These are phyloP conservation scores for Lactarius akahatsu DNA, from an alignment of 768 basidiomycete genomes.

Conservation along the genomic window DNA sequence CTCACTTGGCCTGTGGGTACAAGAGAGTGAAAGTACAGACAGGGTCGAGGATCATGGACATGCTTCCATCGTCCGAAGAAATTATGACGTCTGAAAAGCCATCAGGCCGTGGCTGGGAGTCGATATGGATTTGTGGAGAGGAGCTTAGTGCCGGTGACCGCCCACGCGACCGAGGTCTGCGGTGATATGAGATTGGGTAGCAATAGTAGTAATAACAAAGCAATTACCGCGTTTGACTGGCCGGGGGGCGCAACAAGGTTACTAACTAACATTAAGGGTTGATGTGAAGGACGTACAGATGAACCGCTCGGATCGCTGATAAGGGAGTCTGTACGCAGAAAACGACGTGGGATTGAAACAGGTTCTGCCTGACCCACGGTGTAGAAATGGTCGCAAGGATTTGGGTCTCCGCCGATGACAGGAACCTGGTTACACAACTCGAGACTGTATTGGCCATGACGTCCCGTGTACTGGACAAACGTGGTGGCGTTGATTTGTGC, in stretches of 20 bases:
- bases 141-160: not conserved
- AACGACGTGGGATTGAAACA: constrained; percentile 25
- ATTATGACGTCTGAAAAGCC: constrained; percentile 7
- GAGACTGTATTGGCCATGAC: constrained; percentile 34
- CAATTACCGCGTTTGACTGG: constrained; percentile 1
- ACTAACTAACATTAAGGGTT: not conserved
- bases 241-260: not conserved
- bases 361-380: constrained; percentile 36
- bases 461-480: constrained; percentile 35
- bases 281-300: not conserved
- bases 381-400: constrained; percentile 29
- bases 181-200: not conserved
- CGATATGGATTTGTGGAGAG: not conserved
- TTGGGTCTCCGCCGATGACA: constrained; percentile 27
- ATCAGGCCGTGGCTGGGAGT: constrained; percentile 10
- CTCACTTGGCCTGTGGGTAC: constrained; percentile 22
- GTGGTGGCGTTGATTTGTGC: constrained; percentile 40
- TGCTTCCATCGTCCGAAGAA: constrained; percentile 3
- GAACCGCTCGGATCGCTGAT: no score
- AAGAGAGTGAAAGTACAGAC: constrained; percentile 20
- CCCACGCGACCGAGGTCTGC: constrained; percentile 9
- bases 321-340: not conserved
- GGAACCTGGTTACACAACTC: constrained; percentile 50
- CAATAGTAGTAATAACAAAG: not conserved
- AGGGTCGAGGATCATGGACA: constrained; percentile 10